A percentile compares a stretch with the other conserved stretches of the same genome.
These are phyloP conservation scores for Pythium monospermum DNA, from an alignment of 352 stramenopile species.

Conservation along the genomic window DNA sequence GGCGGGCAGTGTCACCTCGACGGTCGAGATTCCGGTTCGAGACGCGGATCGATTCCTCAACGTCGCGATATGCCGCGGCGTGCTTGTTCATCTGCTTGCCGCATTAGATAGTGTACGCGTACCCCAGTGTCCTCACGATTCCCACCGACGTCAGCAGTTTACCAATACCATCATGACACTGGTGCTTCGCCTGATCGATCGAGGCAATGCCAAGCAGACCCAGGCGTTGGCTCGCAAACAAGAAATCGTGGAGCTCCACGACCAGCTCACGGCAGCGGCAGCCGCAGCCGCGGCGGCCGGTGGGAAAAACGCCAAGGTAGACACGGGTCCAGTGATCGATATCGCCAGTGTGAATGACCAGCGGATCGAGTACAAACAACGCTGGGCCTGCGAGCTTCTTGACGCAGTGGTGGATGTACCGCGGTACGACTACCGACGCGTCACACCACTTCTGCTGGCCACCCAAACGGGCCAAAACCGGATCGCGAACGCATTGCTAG, in stretches of 20 bases:
- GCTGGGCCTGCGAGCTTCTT: conserved; percentile 46
- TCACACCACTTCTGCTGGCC: conserved; percentile 50
- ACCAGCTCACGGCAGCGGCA: conserved; percentile 9
- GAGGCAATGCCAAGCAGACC: conserved; percentile 13
- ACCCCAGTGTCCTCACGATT: conserved; percentile 14
- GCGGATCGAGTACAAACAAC: conserved; percentile 22
- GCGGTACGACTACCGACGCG: conserved; percentile 45
- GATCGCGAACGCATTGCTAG: conserved; percentile 32
- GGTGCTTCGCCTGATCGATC: conserved; percentile 25
- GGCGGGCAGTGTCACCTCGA: conserved; percentile 5
- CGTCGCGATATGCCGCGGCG: conserved; percentile 24
- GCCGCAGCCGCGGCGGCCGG: background rate
- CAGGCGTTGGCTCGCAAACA: conserved; percentile 5
- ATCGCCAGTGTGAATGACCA: conserved; percentile 9
- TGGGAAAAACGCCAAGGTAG: conserved; percentile 6
- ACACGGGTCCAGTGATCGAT: conserved; percentile 7
- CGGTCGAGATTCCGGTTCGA: background rate
- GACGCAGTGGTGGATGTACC: conserved; percentile 31
- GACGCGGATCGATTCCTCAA: conserved; percentile 46
- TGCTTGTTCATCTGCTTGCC: conserved; percentile 36
- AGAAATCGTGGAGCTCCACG: conserved; percentile 12
- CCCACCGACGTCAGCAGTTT: conserved; percentile 12
- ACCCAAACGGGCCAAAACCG: conserved; percentile 33
- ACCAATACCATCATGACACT: conserved; percentile 22
- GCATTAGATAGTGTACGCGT: conserved; percentile 37